Percentiles rank a stretch among this genome's conserved stretches.
phyloP scores from a whole-genome alignment of 768 basidiomycete genomes.

The Tylopilus felleus region DNA sequence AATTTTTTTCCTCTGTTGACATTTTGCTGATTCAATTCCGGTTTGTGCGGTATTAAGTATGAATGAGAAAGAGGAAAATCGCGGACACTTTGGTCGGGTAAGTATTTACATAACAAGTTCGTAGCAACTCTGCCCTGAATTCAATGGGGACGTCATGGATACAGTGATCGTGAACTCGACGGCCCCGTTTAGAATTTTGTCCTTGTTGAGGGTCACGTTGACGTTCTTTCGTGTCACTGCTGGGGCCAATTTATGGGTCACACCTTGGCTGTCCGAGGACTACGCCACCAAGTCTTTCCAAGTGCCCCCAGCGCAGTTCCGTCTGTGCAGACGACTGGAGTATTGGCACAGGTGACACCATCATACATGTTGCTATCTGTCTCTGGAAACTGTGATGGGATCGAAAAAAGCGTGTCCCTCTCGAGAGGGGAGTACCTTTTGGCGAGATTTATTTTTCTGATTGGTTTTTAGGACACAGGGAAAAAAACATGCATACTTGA shows the following conservation, averaged over 20 bases:
- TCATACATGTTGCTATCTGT: constrained; percentile 99
- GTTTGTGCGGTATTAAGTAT: too few relatives aligned
- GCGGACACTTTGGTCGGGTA: too few relatives aligned
- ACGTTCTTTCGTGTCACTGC: constrained; percentile 99
- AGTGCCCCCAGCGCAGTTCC: constrained; percentile 97
- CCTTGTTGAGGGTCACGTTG: constrained; percentile 93
- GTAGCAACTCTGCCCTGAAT: too few relatives aligned
- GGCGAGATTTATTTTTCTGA: constrained; percentile 80
- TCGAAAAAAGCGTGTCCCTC: constrained; percentile 96
- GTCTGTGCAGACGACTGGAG: constrained; percentile 94
- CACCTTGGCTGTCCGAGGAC: constrained; percentile 94
- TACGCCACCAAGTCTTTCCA: constrained; percentile 99
- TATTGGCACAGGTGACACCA: constrained; percentile 94
- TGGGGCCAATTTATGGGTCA: constrained; percentile 72
- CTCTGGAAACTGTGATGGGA: constrained; percentile 92
- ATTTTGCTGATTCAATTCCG: too few relatives aligned
- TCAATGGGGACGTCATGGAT: too few relatives aligned
- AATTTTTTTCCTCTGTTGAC: too few relatives aligned
- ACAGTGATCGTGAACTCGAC: constrained; percentile 98
- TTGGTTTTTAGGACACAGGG: constrained; percentile 64
- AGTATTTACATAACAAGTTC: too few relatives aligned
- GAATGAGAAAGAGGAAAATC: too few relatives aligned
- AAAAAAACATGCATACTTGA: constrained; percentile 60
- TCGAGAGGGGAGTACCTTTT: constrained; percentile 96
- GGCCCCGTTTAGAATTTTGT: constrained; percentile 95